A percentile compares a stretch with the other conserved stretches of the same genome.
phyloP scores from a whole-genome alignment of 768 basidiomycete genomes.

The Suillus clintonianus region DNA sequence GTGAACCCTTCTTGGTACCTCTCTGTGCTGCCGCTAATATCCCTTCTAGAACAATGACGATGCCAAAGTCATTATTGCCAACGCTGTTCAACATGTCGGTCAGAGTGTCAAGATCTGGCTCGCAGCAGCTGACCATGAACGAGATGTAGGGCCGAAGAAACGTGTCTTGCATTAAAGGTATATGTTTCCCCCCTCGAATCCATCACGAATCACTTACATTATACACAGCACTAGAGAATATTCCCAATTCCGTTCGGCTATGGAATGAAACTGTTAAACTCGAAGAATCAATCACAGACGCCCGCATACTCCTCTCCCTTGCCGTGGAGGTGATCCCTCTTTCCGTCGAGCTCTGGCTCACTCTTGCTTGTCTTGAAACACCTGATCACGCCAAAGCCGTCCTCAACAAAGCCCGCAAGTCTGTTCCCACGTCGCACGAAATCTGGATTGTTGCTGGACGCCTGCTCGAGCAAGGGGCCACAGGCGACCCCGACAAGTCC shows the following conservation, averaged over 20 bases:
- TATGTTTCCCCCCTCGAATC: constrained; percentile 12
- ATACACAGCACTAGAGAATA: constrained; percentile 84
- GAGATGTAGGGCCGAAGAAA: constrained; percentile 83
- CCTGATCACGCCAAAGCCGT: constrained; percentile 90
- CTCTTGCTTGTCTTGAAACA: constrained; percentile 95
- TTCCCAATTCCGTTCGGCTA: constrained; percentile 93
- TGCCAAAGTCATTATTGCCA: constrained; percentile 91
- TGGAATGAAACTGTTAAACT: constrained; percentile 99
- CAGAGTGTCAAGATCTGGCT: constrained; percentile 98
- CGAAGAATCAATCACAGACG: constrained; percentile 85
- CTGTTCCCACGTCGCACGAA: constrained; percentile 94
- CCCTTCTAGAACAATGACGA: constrained; percentile 77
- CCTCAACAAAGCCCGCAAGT: constrained; percentile 92
- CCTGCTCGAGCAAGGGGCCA: constrained; percentile 84
- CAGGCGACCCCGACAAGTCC: constrained; percentile 44
- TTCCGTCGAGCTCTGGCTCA: constrained; percentile 97
- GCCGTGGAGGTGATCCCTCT: constrained; percentile 97
- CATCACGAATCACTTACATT: not conserved
- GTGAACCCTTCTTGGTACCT: constrained; percentile 23
- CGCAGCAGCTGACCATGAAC: constrained; percentile 88
- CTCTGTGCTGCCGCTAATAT: not conserved
- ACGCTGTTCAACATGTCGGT: constrained; percentile 91
- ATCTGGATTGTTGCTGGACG: constrained; percentile 99
- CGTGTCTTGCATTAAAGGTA: constrained; percentile 89
- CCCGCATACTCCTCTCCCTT: constrained; percentile 86